A percentile compares a stretch with the other conserved stretches of the same genome.
These are phyloP conservation scores for Elaphomyces granulatus DNA, from an alignment of 495 filamentous ascomycete species.

Conservation along the genomic window DNA sequence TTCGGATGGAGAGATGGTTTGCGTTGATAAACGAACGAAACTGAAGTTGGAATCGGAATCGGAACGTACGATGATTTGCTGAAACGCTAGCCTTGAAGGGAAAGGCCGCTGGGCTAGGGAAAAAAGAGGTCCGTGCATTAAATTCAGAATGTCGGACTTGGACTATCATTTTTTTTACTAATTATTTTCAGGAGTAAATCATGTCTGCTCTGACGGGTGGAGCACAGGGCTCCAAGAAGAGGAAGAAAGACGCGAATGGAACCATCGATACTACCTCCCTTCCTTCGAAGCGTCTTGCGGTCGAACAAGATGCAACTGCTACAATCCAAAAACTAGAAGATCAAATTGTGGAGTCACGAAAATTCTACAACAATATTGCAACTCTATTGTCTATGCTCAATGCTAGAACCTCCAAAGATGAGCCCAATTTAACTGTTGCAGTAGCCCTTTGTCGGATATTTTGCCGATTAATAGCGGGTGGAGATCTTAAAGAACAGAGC, in stretches of 20 bases:
- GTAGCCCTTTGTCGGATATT: conserved; percentile 86
- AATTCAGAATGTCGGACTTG: no score
- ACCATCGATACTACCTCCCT: conserved; percentile 9
- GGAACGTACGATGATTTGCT: conserved; percentile 66
- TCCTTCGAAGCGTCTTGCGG: conserved; percentile 33
- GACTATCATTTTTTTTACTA: no score
- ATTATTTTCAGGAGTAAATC: conserved; percentile 21
- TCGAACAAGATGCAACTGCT: conserved; percentile 35
- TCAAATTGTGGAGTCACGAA: conserved; percentile 67
- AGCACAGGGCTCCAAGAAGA: conserved; percentile 25
- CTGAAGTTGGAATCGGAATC: conserved; percentile 56
- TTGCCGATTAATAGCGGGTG: conserved; percentile 62
- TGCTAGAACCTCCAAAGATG: conserved; percentile 23
- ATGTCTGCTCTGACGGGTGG: conserved; percentile 20
- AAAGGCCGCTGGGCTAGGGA: no score
- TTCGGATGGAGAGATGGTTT: conserved; percentile 29
- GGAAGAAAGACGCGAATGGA: conserved; percentile 26
- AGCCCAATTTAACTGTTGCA: conserved; percentile 43
- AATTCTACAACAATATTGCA: conserved; percentile 87
- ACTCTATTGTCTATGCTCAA: conserved; percentile 49
- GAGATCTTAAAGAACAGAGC: conserved; percentile 48
- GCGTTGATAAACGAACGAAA: conserved; percentile 31
- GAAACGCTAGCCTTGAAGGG: conserved; percentile 72
- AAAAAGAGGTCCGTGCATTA: no score
- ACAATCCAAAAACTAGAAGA: conserved; percentile 56